These are phyloP conservation scores for Heterobasidion annosum DNA, from an alignment of 1,284 basidiomycete species.

Conservation along the genomic window DNA sequence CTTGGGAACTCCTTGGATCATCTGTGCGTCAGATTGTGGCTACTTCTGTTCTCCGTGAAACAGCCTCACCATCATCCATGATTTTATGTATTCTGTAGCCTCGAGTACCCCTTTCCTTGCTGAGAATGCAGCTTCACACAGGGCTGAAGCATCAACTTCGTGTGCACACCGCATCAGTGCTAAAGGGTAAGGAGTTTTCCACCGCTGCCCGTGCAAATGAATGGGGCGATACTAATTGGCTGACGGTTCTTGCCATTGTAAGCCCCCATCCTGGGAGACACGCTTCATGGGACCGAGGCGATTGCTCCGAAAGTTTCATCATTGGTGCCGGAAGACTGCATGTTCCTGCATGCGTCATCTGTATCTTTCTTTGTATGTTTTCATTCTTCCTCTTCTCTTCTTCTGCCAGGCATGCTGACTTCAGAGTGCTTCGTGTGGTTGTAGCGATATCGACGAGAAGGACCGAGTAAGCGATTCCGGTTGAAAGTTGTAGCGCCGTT, in stretches of 20 bases:
- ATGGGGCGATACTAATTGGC: no score
- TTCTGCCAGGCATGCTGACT: background rate
- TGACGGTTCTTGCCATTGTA: background rate
- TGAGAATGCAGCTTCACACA: conserved; percentile 47
- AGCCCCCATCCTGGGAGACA: conserved; percentile 64
- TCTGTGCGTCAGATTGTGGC: conserved; percentile 36
- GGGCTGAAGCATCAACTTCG: conserved; percentile 70
- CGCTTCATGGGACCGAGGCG: conserved; percentile 30
- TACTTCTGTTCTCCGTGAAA: background rate
- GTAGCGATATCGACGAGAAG: conserved; percentile 38
- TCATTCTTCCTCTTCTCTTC: background rate
- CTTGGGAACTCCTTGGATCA: conserved; percentile 51
- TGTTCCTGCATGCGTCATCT: conserved; percentile 54
- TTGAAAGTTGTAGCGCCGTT: conserved; percentile 45
- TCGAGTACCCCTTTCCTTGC: conserved; percentile 38
- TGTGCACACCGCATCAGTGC: conserved; percentile 44
- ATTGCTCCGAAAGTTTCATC: conserved; percentile 16
- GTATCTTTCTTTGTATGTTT: conserved; percentile 42
- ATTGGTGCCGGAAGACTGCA: conserved; percentile 31
- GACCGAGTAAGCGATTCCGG: conserved; percentile 34
- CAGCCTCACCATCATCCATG: background rate
- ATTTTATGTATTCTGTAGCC: background rate
- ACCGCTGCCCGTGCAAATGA: no score
- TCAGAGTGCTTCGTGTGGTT: background rate
- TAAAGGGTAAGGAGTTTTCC: conserved; percentile 33